A percentile compares a stretch with the other conserved stretches of the same genome.
Evolutionary conservation across 2,329 filamentous ascomycete genomes (phyloP).

Genomic region (Microcyclospora tardicrescens): DNA sequence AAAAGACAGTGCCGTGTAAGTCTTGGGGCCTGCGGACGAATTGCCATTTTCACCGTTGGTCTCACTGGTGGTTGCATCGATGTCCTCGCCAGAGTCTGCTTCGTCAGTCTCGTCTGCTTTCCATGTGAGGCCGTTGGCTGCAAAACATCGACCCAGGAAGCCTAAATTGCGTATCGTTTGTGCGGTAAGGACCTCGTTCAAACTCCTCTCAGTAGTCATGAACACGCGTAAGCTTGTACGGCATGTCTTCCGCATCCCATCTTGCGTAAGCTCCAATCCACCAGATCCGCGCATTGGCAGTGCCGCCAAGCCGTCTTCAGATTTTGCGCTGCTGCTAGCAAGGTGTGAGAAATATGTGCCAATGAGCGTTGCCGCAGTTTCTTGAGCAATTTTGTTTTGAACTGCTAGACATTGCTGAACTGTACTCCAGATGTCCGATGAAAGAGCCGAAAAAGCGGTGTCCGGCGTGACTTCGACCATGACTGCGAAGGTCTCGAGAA

Average conservation of each 20-base stretch:
- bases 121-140: conserved; percentile 43
- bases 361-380: conserved; percentile 60
- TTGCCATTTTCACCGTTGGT: conserved; percentile 20
- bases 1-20: conserved; percentile 50
- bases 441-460: conserved; percentile 46
- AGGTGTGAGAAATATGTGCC: conserved; percentile 72
- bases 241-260: conserved; percentile 49
- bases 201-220: conserved; percentile 43
- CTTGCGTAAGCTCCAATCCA: conserved; percentile 53
- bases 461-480: conserved; percentile 55
- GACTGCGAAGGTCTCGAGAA: conserved; percentile 55
- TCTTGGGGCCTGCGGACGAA: conserved; percentile 7
- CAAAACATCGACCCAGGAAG: conserved; percentile 59
- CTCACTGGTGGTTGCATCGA: conserved; percentile 17
- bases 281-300: conserved; percentile 56
- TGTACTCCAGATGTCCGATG: conserved; percentile 55
- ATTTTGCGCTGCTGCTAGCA: conserved; percentile 45
- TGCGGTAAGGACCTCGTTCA: conserved; percentile 58
- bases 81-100: conserved; percentile 32
- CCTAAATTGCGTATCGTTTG: conserved; percentile 71
- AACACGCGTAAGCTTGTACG: conserved; percentile 47
- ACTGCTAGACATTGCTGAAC: conserved; percentile 53
- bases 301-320: conserved; percentile 35
- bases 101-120: conserved; percentile 32
- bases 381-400: conserved; percentile 60